Evolutionary conservation across 106 monocot species (phyloP).

Genomic region (Acanthochlamys bracteata): DNA sequence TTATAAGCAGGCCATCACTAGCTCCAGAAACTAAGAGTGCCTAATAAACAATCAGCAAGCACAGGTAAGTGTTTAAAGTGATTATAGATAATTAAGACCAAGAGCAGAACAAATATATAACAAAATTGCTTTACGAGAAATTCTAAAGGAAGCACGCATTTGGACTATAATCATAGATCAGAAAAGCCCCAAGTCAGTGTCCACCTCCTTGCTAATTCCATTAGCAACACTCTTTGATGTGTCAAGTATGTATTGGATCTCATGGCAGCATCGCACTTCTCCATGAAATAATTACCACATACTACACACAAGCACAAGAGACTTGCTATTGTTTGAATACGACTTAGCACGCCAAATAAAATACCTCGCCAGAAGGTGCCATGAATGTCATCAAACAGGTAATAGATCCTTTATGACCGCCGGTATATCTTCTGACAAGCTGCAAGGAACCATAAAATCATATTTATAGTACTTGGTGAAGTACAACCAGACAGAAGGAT

Average conservation of each 20-base stretch:
- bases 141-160: too few species aligned
- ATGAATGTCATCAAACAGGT: conserved; percentile 94
- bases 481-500: not conserved
- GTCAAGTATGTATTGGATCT: too few species aligned
- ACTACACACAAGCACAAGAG: not conserved
- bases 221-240: too few species aligned
- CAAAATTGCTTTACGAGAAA: too few species aligned
- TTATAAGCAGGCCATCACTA: conserved; percentile 86
- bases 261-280: too few species aligned
- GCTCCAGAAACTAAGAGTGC: conserved; percentile 92
- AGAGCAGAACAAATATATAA: too few species aligned
- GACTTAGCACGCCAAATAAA: not conserved
- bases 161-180: too few species aligned
- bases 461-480: too few species aligned
- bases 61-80: too few species aligned
- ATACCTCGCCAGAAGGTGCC: conserved; percentile 91
- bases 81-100: too few species aligned
- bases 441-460: conserved; percentile 19
- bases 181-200: too few species aligned
- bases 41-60: conserved; percentile 21
- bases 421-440: conserved; percentile 94
- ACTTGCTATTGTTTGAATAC: not conserved
- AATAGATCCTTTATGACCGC: conserved; percentile 96
- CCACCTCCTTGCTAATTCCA: too few species aligned
- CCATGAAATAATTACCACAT: not conserved